Evolutionary conservation across 805 yeast species (phyloP).

Genomic region (Myxozyma nipponensis): DNA sequence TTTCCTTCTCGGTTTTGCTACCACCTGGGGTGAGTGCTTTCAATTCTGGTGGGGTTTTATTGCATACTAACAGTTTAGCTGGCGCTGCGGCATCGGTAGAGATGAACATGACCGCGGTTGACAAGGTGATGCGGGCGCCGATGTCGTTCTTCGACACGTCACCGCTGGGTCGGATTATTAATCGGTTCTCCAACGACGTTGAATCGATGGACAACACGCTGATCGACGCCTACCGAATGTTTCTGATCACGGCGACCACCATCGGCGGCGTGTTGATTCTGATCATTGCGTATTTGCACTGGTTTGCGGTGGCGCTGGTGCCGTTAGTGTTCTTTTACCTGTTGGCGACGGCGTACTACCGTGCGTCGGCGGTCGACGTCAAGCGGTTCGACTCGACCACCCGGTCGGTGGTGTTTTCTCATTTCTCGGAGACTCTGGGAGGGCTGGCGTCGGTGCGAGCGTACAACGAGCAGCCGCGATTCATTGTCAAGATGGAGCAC

Average conservation of each 20-base stretch:
- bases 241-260: conserved; percentile 51
- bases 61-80: conserved; percentile 34
- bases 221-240: conserved; percentile 62
- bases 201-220: conserved; percentile 79
- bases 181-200: conserved; percentile 83
- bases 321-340: conserved; percentile 52
- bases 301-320: conserved; percentile 61
- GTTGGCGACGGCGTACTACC: conserved; percentile 52
- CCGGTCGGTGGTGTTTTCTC: conserved; percentile 64
- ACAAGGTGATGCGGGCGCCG: conserved; percentile 65
- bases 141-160: conserved; percentile 81
- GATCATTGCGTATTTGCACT: conserved; percentile 68
- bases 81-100: conserved; percentile 52
- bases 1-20: conserved; percentile 42
- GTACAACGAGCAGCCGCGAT: conserved; percentile 47
- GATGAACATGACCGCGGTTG: conserved; percentile 61
- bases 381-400: conserved; percentile 73
- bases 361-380: conserved; percentile 69
- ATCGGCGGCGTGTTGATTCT: conserved; percentile 62
- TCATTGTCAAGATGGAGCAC: conserved; percentile 45
- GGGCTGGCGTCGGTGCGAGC: conserved; percentile 66
- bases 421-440: conserved; percentile 64
- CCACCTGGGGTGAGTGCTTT: too few relatives aligned
- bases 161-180: conserved; percentile 81
- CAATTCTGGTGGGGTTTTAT: conserved; percentile 48